Evolutionary conservation across 169 alveolate species (phyloP), one percentile per base, ranked within the genome.

Genomic region (Plasmodium gonderi): DNA sequence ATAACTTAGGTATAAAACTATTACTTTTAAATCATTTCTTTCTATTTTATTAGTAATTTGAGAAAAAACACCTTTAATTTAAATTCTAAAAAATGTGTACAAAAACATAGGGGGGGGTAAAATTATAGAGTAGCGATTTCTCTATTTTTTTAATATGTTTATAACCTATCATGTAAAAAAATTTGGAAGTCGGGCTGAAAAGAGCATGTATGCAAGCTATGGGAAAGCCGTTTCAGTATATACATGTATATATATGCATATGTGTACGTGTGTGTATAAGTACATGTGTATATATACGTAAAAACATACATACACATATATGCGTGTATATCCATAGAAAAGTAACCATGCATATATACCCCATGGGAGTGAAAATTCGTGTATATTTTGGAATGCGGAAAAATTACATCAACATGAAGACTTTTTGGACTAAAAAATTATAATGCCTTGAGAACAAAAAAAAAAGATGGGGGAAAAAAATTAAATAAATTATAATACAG

Each of bases 21-120:
- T 29, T 36, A 64, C 36, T 38, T 80, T 42, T 33, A 11, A 26
- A 42, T 42, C 68, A n/a, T 26, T 54, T 67, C 40, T 51, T 33
- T 79, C 45, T 51, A 42, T 79, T 29, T 79, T 51, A 42, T 79
- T 64, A 79, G 44, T 31, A 79, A 79, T 51, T 79, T 79, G 9
- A 23, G 44, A 79, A 79, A 72, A 20, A n/a, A 67, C 36, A 60
- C 36, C 72, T 45, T 78, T 78, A 33, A 79, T 31, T 79, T 79
- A 79, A 38, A 54, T 54, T 31, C 72, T 67, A 79, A 54, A 79
- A 54, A 44, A 76, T 47, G n/a, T 76, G 40, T 51, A 31, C 82
- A 76, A 31, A 42, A 54, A 79, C 17, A 79, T 14, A 79, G 12
- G 44, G 23, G 5, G 12, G 29, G 29, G 44, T 79, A 47, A 29